phyloP scores from a whole-genome alignment of 2,329 filamentous ascomycete species.

The Neonectria ditissima region DNA sequence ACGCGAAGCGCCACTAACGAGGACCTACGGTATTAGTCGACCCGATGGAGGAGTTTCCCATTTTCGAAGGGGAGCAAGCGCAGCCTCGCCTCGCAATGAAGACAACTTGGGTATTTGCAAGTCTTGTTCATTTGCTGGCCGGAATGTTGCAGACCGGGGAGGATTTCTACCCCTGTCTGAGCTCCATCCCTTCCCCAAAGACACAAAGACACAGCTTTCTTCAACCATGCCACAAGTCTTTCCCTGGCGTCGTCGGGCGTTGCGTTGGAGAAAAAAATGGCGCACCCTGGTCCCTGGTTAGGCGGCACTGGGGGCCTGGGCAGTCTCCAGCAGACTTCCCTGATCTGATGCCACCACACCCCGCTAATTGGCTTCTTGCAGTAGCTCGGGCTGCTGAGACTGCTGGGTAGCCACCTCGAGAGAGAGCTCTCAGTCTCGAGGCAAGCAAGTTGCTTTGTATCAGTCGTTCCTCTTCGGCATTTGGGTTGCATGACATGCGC shows the following conservation, averaged over 20 bases:
- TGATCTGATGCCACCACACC: slow-evolving; percentile 4
- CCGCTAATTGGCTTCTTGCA: slow-evolving; percentile 13
- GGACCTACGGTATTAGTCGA: slow-evolving; percentile 6
- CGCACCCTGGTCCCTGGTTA: slow-evolving; percentile 27
- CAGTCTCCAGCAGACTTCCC: slow-evolving; percentile 3
- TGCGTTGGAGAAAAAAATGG: slow-evolving; percentile 32
- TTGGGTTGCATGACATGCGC: not conserved
- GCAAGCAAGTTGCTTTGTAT: no score
- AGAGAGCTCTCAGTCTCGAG: slow-evolving; percentile 16
- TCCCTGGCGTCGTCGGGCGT: slow-evolving; percentile 25
- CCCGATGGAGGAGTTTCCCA: slow-evolving; percentile 3
- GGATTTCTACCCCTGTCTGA: slow-evolving; percentile 9
- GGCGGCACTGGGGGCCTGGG: slow-evolving; percentile 6
- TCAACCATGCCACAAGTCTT: slow-evolving; percentile 21
- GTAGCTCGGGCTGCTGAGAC: not conserved
- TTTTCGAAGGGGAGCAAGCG: not conserved
- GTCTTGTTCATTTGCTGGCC: slow-evolving; percentile 8
- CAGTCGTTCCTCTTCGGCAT: slow-evolving; percentile 5
- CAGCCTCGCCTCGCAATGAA: not conserved
- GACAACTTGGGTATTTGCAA: not conserved
- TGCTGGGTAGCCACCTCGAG: slow-evolving; percentile 15
- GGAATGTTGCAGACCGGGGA: slow-evolving; percentile 9
- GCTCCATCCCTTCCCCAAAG: slow-evolving; percentile 12
- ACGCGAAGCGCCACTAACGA: slow-evolving; percentile 14
- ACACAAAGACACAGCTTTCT: slow-evolving; percentile 10